Base-by-base conservation (phyloP, 768 basidiomycete species). In the Psilocybe cyanescens region DNA sequence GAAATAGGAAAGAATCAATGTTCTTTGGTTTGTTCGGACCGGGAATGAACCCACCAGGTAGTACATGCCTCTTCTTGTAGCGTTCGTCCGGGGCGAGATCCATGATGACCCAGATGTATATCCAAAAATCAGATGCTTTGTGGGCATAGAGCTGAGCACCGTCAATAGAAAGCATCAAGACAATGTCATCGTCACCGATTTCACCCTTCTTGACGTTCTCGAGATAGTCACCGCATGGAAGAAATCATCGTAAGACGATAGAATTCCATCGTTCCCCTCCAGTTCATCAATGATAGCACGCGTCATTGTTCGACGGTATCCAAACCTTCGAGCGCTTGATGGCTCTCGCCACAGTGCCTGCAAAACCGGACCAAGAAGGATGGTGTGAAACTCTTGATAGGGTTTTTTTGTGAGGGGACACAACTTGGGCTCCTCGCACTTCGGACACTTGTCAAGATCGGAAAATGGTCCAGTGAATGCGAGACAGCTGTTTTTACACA, bases 81-180 rank as follows among this genome's bases (percentile, higher is more conserved):
- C 67, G 69, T 5, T 58, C n/a, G 14, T 71, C 64, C 1, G 74
- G 74, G 16, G 61, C 52, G 19, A 70, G 64, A 57, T 79, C 67
- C 14, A 72, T 54, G 9, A 81, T 63, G 11, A 79, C 60, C 78
- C 79, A 81, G 7, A 81, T 74, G 29, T 60, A 71, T 5, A 80
- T 76, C 78, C 77, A 79, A 28, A 67, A 72, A 50, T 80, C 76
- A 0, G 79, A 81, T 31, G 61, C 58, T 62, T 80, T 80, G 59
- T 70, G 68, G 6, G 56, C 62, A 60, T 77, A 80, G 0, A 82
- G 72, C 61, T 81, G 33, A 35, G 33, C 33, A 9, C 33, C 33
- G 9, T 35, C 33, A 35, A 35, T 35, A 7, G 79, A 1, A 76
- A 75, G 14, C 80, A 35, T 35, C 33, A 35, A 35, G 7, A 35